phyloP scores from a whole-genome alignment of 306 rosid genomes.

The Cucurbita pepo region DNA sequence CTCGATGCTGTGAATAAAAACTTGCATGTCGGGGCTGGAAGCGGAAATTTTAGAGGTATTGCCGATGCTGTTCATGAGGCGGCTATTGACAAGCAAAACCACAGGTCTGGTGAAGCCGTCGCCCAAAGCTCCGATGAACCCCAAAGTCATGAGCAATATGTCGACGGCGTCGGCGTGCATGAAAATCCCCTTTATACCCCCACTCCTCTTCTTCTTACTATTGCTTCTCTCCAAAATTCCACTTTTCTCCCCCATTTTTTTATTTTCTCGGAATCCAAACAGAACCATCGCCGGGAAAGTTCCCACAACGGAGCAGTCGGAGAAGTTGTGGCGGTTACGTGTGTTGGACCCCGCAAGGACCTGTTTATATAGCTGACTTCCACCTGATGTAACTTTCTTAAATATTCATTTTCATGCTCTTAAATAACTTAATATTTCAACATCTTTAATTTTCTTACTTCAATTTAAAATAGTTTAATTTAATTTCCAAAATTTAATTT shows the following conservation, averaged over 20 bases:
- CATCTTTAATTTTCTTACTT: too few species aligned
- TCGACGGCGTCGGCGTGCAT: conserved; percentile 62
- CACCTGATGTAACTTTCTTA: neutral
- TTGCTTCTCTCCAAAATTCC: neutral
- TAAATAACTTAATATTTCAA: too few species aligned
- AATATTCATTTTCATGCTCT: neutral
- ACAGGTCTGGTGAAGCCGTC: conserved; percentile 57
- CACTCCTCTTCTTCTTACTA: conserved; percentile 13
- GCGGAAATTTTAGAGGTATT: neutral
- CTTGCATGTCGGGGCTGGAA: too few species aligned
- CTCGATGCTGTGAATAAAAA: too few species aligned
- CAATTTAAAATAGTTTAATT: too few species aligned
- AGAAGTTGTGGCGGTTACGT: neutral
- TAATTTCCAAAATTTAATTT: too few species aligned
- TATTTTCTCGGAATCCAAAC: neutral
- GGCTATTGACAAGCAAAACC: conserved; percentile 24
- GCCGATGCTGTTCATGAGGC: conserved; percentile 39
- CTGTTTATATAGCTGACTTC: neutral
- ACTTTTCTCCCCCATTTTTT: neutral
- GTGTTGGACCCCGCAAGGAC: neutral
- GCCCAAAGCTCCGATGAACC: conserved; percentile 49
- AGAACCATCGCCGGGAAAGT: too few species aligned
- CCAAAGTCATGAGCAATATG: conserved; percentile 37
- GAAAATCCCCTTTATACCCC: conserved; percentile 46
- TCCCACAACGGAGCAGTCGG: neutral